Evolutionary conservation across 208 protist species (phyloP).

Genomic region (Leishmania arabica): DNA sequence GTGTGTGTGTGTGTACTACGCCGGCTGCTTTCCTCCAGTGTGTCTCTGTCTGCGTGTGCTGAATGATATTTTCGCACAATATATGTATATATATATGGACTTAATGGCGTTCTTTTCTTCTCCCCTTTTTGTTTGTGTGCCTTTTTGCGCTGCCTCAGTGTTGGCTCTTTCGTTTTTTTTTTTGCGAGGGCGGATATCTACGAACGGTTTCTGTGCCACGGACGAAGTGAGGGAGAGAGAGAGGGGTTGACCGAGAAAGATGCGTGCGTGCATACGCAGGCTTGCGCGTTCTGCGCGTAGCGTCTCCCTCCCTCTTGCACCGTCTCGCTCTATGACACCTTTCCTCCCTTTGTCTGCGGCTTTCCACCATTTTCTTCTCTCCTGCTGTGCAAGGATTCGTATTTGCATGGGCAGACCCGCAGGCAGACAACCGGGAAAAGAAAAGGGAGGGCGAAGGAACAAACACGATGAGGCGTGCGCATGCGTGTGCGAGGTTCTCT

Average conservation of each 20-base stretch:
- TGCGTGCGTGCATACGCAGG: not conserved
- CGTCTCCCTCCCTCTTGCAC: not conserved
- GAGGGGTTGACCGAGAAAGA: not conserved
- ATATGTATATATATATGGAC: not conserved
- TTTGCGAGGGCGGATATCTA: not conserved
- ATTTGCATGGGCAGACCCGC: not conserved
- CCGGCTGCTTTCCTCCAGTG: not conserved
- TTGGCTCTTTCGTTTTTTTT: not conserved
- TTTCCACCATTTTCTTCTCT: not conserved
- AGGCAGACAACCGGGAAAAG: not conserved
- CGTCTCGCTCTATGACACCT: not conserved
- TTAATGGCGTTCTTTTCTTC: not conserved
- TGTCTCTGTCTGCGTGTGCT: not conserved
- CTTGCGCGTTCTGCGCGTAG: not conserved
- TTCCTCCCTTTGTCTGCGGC: slow-evolving; percentile 1
- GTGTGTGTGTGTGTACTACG: not conserved
- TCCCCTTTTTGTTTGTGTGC: not conserved
- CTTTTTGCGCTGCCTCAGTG: not conserved
- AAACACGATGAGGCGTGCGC: not conserved
- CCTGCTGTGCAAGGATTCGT: not conserved
- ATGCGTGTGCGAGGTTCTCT: not conserved
- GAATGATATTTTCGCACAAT: not conserved
- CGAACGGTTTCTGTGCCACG: not conserved
- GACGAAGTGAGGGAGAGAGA: not conserved
- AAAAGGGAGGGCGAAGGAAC: not conserved